Conservation (phyloP, 2,329 filamentous ascomycete species). For the Cytospora chrysosperma region DNA sequence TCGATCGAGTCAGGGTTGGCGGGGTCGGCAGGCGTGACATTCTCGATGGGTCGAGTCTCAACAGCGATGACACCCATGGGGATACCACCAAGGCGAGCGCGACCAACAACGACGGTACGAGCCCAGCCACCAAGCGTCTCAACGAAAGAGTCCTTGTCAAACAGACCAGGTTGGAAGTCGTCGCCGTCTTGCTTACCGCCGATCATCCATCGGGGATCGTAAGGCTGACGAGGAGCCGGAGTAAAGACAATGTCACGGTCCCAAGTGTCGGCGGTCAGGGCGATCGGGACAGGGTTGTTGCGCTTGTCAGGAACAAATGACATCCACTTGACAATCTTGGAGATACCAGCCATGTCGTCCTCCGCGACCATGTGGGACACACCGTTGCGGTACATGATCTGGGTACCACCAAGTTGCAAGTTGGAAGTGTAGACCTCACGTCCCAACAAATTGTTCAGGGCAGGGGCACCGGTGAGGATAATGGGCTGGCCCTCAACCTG, state of each 20-base stretch:
- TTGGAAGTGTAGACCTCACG: constrained; percentile 99
- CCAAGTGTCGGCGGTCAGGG: constrained; percentile 81
- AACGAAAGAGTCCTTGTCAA: constrained; percentile 95
- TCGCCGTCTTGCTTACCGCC: constrained; percentile 80
- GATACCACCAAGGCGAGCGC: constrained; percentile 93
- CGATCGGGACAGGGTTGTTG: constrained; percentile 88
- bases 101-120: constrained; percentile 92
- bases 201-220: constrained; percentile 94
- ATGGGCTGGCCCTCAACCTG: constrained; percentile 99
- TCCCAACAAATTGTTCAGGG: constrained; percentile 96
- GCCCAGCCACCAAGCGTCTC: constrained; percentile 97
- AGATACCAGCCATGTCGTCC: constrained; percentile 96
- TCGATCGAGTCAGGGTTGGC: constrained; percentile 98
- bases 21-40: constrained; percentile 92
- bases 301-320: constrained; percentile 96
- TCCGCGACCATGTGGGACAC: constrained; percentile 98
- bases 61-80: constrained; percentile 98
- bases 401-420: constrained; percentile 97
- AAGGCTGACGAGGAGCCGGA: constrained; percentile 76
- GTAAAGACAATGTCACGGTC: constrained; percentile 89
- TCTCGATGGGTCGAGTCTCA: constrained; percentile 94
- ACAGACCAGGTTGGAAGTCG: constrained; percentile 86
- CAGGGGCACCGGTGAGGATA: constrained; percentile 94
- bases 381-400: constrained; percentile 99
- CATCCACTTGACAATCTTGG: constrained; percentile 97